A percentile compares a stretch with the other conserved stretches of the same genome.
phyloP scores from a whole-genome alignment of 495 filamentous ascomycete species.

The Aspergillus avenaceus region DNA sequence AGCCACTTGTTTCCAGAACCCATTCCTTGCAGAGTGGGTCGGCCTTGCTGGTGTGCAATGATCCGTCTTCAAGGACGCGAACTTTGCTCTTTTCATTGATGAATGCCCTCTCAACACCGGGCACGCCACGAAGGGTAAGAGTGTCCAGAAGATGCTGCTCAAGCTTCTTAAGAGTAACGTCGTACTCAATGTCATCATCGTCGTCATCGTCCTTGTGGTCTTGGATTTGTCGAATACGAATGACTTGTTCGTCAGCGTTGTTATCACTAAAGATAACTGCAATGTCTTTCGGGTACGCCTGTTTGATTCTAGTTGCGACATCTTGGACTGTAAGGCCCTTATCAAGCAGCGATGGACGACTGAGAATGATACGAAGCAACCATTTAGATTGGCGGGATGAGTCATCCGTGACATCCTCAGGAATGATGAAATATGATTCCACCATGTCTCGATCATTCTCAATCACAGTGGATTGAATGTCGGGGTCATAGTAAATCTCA shows the following conservation, averaged over 20 bases:
- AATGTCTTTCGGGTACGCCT: constrained; percentile 79
- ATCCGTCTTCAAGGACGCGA: constrained; percentile 58
- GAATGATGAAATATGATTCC: constrained; percentile 94
- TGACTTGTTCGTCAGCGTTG: constrained; percentile 92
- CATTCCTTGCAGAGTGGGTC: constrained; percentile 78
- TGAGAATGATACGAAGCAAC: constrained; percentile 91
- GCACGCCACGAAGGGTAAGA: constrained; percentile 83
- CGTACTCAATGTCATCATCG: constrained; percentile 78
- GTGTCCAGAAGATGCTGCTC: constrained; percentile 88
- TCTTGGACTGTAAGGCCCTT: constrained; percentile 90
- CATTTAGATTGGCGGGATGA: constrained; percentile 82
- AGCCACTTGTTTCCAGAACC: constrained; percentile 91
- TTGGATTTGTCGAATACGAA: constrained; percentile 82
- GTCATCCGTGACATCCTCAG: constrained; percentile 71
- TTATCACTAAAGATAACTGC: constrained; percentile 96
- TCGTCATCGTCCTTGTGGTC: constrained; percentile 70
- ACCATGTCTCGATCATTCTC: constrained; percentile 89
- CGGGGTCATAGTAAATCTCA: constrained; percentile 97
- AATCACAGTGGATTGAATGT: constrained; percentile 79
- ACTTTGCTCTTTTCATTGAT: constrained; percentile 75
- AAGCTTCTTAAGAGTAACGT: constrained; percentile 83
- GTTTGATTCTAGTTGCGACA: constrained; percentile 84
- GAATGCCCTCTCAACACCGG: constrained; percentile 85
- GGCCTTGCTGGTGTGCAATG: constrained; percentile 62
- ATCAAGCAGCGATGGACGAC: constrained; percentile 88